A percentile compares a stretch with the other conserved stretches of the same genome.
Evolutionary conservation across 805 yeast species (phyloP).

Genomic region (Candida xyloterini): DNA sequence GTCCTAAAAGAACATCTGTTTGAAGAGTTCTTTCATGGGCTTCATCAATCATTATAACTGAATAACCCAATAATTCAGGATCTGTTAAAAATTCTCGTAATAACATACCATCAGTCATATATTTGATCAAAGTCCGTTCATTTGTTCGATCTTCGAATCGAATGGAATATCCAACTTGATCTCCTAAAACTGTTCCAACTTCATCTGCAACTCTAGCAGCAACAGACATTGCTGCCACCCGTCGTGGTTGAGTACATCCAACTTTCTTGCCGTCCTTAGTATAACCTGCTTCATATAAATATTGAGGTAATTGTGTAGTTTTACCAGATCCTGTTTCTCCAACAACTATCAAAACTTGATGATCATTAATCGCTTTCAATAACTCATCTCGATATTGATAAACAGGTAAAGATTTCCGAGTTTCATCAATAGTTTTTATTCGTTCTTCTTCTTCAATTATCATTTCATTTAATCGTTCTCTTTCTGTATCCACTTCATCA

Average conservation of each 20-base stretch:
- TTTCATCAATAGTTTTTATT: slow-evolving; percentile 42
- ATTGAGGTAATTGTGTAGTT: slow-evolving; percentile 91
- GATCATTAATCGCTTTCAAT: slow-evolving; percentile 52
- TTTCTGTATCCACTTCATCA: slow-evolving; percentile 33
- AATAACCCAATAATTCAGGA: slow-evolving; percentile 62
- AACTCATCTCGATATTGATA: slow-evolving; percentile 59
- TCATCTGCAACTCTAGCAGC: slow-evolving; percentile 92
- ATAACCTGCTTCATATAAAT: slow-evolving; percentile 78
- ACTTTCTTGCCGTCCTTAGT: slow-evolving; percentile 52
- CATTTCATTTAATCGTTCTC: slow-evolving; percentile 28
- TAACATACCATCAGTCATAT: slow-evolving; percentile 95
- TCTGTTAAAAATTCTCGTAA: slow-evolving; percentile 80
- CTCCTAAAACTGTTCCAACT: slow-evolving; percentile 75
- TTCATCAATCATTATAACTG: slow-evolving; percentile 91
- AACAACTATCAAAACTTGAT: slow-evolving; percentile 77
- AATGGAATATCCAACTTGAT: slow-evolving; percentile 83
- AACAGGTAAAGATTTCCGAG: slow-evolving; percentile 72
- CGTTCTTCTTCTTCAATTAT: slow-evolving; percentile 36
- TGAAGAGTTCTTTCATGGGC: slow-evolving; percentile 95
- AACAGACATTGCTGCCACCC: slow-evolving; percentile 92
- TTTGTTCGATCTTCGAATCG: slow-evolving; percentile 81
- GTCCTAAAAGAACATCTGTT: slow-evolving; percentile 80
- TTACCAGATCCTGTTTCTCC: slow-evolving; percentile 98
- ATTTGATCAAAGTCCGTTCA: slow-evolving; percentile 69
- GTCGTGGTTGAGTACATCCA: slow-evolving; percentile 91